Evolutionary conservation across 2,329 filamentous ascomycete species (phyloP).

Genomic region (Aspergillus quadrilineatus): DNA sequence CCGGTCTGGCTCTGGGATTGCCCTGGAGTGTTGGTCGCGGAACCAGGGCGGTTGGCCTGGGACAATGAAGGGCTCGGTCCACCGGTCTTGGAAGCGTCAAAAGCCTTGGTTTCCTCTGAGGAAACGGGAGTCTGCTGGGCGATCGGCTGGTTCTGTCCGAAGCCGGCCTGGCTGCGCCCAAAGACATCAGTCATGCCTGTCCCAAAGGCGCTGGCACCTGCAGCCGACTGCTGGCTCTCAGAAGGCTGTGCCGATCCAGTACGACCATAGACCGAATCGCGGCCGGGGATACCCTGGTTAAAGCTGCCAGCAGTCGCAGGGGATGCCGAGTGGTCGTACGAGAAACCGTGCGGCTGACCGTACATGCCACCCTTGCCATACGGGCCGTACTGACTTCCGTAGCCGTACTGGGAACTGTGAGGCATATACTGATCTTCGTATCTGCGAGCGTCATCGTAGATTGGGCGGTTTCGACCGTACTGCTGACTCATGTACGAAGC

Average conservation of each 20-base stretch:
- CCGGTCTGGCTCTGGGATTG: conserved; percentile 52
- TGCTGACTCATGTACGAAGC: conserved; percentile 59
- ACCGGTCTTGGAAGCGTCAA: conserved; percentile 56
- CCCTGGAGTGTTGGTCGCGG: conserved; percentile 59
- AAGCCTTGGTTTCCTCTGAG: conserved; percentile 59
- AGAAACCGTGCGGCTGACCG: conserved; percentile 62
- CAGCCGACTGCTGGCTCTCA: conserved; percentile 53
- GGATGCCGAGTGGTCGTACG: conserved; percentile 64
- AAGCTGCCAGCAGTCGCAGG: conserved; percentile 58
- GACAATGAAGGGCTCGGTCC: conserved; percentile 62
- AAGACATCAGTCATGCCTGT: conserved; percentile 59
- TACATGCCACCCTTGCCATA: conserved; percentile 62
- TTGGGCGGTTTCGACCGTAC: conserved; percentile 50
- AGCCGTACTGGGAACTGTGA: conserved; percentile 55
- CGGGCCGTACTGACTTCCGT: conserved; percentile 50
- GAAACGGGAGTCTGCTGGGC: conserved; percentile 49
- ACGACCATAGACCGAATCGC: conserved; percentile 61
- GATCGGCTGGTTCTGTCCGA: conserved; percentile 55
- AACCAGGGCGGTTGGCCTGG: conserved; percentile 63
- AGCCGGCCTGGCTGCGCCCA: conserved; percentile 57
- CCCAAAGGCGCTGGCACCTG: conserved; percentile 51
- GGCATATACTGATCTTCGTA: conserved; percentile 51
- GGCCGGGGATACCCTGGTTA: conserved; percentile 44
- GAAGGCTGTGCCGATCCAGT: conserved; percentile 57
- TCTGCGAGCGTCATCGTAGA: conserved; percentile 51